Conservation (phyloP, 2,329 filamentous ascomycete genomes). For the Hysterium pulicare region DNA sequence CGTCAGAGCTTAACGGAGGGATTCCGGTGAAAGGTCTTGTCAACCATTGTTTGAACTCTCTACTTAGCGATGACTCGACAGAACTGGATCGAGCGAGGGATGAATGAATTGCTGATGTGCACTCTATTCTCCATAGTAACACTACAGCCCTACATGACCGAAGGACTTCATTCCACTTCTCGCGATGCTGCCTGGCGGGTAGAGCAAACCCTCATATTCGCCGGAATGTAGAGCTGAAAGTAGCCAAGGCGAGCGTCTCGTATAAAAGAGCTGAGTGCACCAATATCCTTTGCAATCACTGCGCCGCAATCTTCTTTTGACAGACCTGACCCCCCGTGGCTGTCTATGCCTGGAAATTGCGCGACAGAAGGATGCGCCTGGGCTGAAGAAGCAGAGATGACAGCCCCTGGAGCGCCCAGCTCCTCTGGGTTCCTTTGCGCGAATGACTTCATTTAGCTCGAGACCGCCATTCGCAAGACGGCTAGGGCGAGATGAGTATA, state of each 20-base stretch:
- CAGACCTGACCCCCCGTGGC: neutral
- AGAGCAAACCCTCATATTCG: neutral
- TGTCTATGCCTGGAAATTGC: slow-evolving; percentile 13
- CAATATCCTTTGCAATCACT: neutral
- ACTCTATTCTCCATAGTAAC: no score
- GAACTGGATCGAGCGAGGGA: no score
- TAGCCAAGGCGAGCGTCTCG: neutral
- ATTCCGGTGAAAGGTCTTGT: neutral
- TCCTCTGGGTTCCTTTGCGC: neutral
- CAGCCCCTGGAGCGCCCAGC: slow-evolving; percentile 2
- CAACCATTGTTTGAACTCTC: neutral
- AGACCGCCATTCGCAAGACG: neutral
- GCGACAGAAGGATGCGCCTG: neutral
- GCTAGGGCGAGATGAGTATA: neutral
- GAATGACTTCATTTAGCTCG: slow-evolving; percentile 2
- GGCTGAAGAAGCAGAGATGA: slow-evolving; percentile 2
- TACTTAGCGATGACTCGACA: neutral
- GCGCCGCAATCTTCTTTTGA: neutral
- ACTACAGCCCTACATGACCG: neutral
- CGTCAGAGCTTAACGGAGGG: neutral
- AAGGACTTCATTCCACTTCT: neutral
- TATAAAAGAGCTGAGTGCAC: neutral
- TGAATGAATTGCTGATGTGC: no score
- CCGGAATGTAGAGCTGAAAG: neutral
- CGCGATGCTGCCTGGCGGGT: neutral